A percentile compares a stretch with the other conserved stretches of the same genome.
phyloP scores from a whole-genome alignment of 768 basidiomycete species.

The Calocera cornea region DNA sequence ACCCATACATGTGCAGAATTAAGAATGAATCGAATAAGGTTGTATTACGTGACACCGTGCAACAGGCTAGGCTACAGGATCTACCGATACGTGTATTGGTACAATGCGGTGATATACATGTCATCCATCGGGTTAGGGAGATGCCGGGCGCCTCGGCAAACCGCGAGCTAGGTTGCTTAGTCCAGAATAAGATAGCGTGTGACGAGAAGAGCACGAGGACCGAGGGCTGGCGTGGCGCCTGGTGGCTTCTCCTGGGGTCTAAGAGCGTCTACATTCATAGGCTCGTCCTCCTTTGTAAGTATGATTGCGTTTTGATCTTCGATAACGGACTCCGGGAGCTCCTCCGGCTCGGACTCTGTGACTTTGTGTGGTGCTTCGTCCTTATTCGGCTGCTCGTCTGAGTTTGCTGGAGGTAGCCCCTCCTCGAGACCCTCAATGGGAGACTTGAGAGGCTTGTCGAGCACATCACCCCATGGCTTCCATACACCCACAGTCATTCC shows the following conservation, averaged over 20 bases:
- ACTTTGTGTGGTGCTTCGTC: too few species aligned
- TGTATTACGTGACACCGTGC: neutral
- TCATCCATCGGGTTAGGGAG: neutral
- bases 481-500: neutral
- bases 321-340: too few species aligned
- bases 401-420: neutral
- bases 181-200: neutral
- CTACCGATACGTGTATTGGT: neutral
- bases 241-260: neutral
- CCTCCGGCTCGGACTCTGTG: too few species aligned
- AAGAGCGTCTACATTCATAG: neutral
- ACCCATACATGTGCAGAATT: neutral
- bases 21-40: neutral
- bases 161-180: neutral
- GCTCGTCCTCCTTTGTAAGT: too few species aligned
- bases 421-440: neutral
- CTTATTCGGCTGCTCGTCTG: too few species aligned
- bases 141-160: neutral
- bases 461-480: neutral
- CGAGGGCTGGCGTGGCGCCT: neutral
- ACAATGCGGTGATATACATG: neutral
- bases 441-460: neutral
- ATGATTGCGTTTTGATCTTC: too few species aligned
- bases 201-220: neutral
- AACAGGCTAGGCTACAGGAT: neutral